Base-by-base conservation (phyloP, 768 basidiomycete species). In the Melanogaster broomeanus region DNA sequence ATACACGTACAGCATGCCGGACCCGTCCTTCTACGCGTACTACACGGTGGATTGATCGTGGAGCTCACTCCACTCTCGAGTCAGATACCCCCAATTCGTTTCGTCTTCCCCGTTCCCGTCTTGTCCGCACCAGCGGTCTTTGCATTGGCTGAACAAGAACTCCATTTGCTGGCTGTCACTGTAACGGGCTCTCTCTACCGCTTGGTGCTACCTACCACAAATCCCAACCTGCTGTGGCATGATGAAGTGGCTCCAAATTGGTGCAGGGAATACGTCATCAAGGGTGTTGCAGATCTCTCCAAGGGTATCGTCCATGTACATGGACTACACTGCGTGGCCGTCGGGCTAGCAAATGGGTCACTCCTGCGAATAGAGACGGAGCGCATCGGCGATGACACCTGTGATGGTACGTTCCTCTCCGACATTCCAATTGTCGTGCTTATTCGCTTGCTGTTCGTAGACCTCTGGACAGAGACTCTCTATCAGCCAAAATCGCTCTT, bases 21-120 rank as follows among this genome's bases (percentile, higher is more conserved):
- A 15, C 78, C 85, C 43, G 76, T 93, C 47, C 78, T 93, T 45
- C 68, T 86, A 42, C 86, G 93, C 53, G 78, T 91, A 41, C 74
- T 93, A 48, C 86, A 93, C 55, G 82, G 79, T 40, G 87, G 85
- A 22, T 70, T 83, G 55, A 84, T 91, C 44, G 68, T 92, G 38
- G 90, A 94, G 62, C 80, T 95, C 41, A 63, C 84, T 33, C 89
- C 90, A n/a, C 73, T 92, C 40, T 82, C 88, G 6, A 77, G 79
- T 2, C 73, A 82, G 56, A 72, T 84, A 3, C 74, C 79, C 28
- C 84, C 90, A 16, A 78, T 93, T 55, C 84, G 90, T 51, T 82
- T 94, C 65, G 76, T 88, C 57, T 90, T 92, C 59, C 90, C 90
- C 33, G 82, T 87, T 10, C 63, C 79, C 33, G 68, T 93, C 44